These are phyloP conservation scores for Selaginella moellendorffii DNA, from an alignment of 75 land plant species.

Conservation along the genomic window DNA sequence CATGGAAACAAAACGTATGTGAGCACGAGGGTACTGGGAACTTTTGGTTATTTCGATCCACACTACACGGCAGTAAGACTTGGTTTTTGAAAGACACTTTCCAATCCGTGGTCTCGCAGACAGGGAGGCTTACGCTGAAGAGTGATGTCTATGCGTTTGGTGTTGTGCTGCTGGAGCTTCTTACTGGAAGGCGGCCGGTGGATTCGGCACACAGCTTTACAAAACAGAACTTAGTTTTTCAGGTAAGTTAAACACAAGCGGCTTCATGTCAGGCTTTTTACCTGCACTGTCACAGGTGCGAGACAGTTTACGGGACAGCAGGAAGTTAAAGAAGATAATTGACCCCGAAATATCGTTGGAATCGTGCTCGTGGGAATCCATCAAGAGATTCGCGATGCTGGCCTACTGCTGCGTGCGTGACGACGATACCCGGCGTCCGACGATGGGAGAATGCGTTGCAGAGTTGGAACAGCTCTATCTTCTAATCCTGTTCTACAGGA, in stretches of 20 bases:
- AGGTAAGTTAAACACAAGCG: conserved; percentile 21
- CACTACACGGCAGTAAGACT: conserved; percentile 11
- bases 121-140: conserved; percentile 71
- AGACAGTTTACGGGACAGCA: conserved; percentile 38
- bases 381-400: conserved; percentile 43
- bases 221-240: conserved; percentile 63
- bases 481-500: background rate
- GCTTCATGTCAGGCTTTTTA: background rate
- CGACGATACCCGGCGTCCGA: conserved; percentile 46
- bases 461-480: conserved; percentile 40
- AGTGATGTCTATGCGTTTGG: conserved; percentile 92
- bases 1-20: conserved; percentile 4
- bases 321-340: conserved; percentile 47
- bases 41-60: conserved; percentile 8
- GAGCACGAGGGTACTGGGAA: conserved; percentile 7
- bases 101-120: conserved; percentile 25
- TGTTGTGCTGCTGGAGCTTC: conserved; percentile 65
- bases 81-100: background rate
- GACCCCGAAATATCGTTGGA: conserved; percentile 43
- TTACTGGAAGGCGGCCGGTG: conserved; percentile 67
- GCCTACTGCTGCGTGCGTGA: conserved; percentile 55
- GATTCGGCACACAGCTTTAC: conserved; percentile 48
- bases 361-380: conserved; percentile 52
- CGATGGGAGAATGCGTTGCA: conserved; percentile 59
- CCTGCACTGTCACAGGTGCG: conserved; percentile 33